These are phyloP conservation scores for Zygosaccharomyces siamensis DNA, from an alignment of 805 yeast genomes.

Conservation along the genomic window DNA sequence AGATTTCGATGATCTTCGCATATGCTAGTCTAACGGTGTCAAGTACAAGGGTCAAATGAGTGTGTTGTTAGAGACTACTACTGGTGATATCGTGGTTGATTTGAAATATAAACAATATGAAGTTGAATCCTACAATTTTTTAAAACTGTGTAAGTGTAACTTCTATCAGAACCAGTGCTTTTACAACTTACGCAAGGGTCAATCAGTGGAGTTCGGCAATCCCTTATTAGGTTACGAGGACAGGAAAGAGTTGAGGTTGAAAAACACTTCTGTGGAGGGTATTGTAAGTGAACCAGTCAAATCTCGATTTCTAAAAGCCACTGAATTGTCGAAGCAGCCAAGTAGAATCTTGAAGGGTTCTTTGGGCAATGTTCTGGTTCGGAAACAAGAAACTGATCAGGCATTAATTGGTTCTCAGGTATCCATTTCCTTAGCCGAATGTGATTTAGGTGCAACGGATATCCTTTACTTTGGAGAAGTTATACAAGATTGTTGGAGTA, in stretches of 20 bases:
- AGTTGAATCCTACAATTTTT: conserved; percentile 42
- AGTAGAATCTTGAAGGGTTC: conserved; percentile 2
- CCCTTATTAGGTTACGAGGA: conserved; percentile 34
- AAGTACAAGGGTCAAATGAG: conserved; percentile 30
- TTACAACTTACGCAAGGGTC: conserved; percentile 39
- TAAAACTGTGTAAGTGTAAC: conserved; percentile 49
- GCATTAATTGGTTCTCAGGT: conserved; percentile 24
- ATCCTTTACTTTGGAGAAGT: conserved; percentile 46
- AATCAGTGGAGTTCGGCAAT: conserved; percentile 44
- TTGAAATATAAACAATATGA: conserved; percentile 37
- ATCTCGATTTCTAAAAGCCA: conserved; percentile 22
- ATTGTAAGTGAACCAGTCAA: conserved; percentile 34
- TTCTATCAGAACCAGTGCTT: conserved; percentile 52
- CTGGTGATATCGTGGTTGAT: conserved; percentile 50
- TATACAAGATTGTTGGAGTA: conserved; percentile 43
- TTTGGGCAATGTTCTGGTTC: conserved; percentile 10
- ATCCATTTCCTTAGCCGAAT: conserved; percentile 15
- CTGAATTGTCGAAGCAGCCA: not conserved
- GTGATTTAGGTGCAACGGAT: conserved; percentile 7
- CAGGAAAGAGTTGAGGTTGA: conserved; percentile 11
- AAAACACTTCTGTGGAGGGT: conserved; percentile 23
- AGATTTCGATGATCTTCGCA: not conserved
- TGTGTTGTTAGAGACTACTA: conserved; percentile 39
- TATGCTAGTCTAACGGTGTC: not conserved
- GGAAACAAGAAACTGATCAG: conserved; percentile 25